Conservation (phyloP, 805 yeast genomes). For the Ogataea allantospora region DNA sequence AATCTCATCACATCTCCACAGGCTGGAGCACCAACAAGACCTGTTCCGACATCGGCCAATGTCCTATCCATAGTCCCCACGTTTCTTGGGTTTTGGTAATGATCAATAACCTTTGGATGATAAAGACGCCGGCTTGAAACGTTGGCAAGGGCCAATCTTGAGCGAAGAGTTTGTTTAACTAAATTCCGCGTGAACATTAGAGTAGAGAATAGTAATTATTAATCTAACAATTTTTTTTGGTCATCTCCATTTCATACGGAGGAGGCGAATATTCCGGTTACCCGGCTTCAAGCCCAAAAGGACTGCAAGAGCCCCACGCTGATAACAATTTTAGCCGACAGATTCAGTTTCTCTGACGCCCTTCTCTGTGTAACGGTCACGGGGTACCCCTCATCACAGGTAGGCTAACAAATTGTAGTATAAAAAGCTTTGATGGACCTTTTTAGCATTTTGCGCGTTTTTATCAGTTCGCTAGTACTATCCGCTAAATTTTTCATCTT, state of each 20-base stretch:
- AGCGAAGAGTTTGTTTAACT: slow-evolving; percentile 12
- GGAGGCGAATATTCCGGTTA: slow-evolving; percentile 4
- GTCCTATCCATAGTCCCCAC: slow-evolving; percentile 89
- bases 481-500: slow-evolving; percentile 1
- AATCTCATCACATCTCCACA: slow-evolving; percentile 99
- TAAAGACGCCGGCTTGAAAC: slow-evolving; percentile 42
- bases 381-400: slow-evolving; percentile 6
- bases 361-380: not conserved
- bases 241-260: not conserved
- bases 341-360: not conserved
- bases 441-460: not conserved
- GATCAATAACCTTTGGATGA: slow-evolving; percentile 93
- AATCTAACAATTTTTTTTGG: slow-evolving; percentile 3
- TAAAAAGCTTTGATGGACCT: slow-evolving; percentile 1
- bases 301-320: not conserved
- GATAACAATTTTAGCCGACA: slow-evolving; percentile 4
- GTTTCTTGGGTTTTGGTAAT: slow-evolving; percentile 93
- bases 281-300: slow-evolving; percentile 1
- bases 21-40: slow-evolving; percentile 98
- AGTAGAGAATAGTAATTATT: not conserved
- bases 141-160: slow-evolving; percentile 13
- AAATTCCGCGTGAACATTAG: slow-evolving; percentile 24
- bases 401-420: not conserved
- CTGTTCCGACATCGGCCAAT: slow-evolving; percentile 82
- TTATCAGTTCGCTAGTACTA: not conserved